Evolutionary conservation across 352 stramenopile genomes (phyloP), one percentile per base, ranked within the genome.

Genomic region (Phytophthora aleatoria): DNA sequence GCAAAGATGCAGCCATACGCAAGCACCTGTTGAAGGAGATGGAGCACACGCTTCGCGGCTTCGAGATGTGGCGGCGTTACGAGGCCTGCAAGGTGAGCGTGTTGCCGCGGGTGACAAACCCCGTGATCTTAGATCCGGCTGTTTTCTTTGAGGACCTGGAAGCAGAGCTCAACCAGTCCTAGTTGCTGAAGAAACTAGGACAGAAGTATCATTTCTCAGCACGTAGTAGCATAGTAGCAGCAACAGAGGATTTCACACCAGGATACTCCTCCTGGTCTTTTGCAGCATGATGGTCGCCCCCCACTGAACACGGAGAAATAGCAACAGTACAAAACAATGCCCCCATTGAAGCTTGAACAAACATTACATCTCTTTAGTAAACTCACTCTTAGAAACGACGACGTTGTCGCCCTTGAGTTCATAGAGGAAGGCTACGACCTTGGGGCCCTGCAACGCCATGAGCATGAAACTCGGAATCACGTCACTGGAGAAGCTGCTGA

Each of bases 341-440:
- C 20, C 20, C 20, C 20, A 59, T 57, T 66, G 28, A 66, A 50
- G 45, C 42, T 51, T 36, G 30, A 53, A 44, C 28, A 26, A 52
- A 50, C 11, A 50, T 27, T 77, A 90, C 26, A 73, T 63, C 62
- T 92, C 78, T 64, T 96, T 96, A 7, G 74, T 79, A 52, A 92
- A 94, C 67, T 96, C 87, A 73, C 81, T 96, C 65, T 95, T 97
- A 69, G 86, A 95, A n/a, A 96, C 88, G 13, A 89, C 83, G 27
- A 94, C 86, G 55, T 89, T 87, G 54, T 89, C 89, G 12, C 63
- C 76, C 48, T 91, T 89, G 54, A 97, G 81, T 67, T 98, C 91
- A 74, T 99, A 99, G 1, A 99, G 85, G 74, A 99, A 99, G 41
- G 92, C 97, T 3, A 99, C 96, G 36, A 99, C 89, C 70, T 99